A percentile compares a stretch with the other conserved stretches of the same genome.
Conservation (phyloP, 225 moss, liverwort and hornwort genomes). For the Physcomitrellopsis africana region DNA sequence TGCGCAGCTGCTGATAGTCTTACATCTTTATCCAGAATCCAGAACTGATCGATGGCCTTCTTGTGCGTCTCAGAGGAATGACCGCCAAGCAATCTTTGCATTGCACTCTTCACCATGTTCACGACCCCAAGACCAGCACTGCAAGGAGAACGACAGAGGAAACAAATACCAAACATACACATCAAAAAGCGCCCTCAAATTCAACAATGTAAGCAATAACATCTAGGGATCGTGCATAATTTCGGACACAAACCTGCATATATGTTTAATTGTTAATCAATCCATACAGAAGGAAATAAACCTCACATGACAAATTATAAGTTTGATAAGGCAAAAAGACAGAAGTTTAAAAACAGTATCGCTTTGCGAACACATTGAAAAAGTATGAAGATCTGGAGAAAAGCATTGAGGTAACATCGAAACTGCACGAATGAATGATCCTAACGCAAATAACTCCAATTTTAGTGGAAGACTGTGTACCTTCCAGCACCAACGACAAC, state of each 20-base stretch:
- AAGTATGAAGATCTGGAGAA: background rate
- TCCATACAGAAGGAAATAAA: background rate
- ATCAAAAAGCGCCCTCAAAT: constrained; percentile 7
- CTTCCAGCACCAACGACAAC: constrained; percentile 95
- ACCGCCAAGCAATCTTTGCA: constrained; percentile 80
- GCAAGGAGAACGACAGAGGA: constrained; percentile 28
- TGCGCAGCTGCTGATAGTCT: constrained; percentile 34
- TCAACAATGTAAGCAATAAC: background rate
- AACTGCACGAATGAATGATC: constrained; percentile 22
- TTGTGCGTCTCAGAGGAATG: constrained; percentile 55
- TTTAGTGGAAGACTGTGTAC: constrained; percentile 38
- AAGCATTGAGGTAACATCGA: background rate
- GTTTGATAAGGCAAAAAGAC: background rate
- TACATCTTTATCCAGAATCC: constrained; percentile 91
- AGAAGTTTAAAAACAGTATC: constrained; percentile 10
- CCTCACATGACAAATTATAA: background rate
- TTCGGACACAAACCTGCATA: background rate
- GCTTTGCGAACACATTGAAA: background rate
- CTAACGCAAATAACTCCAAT: constrained; percentile 11
- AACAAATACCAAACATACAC: constrained; percentile 21
- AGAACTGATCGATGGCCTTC: constrained; percentile 75
- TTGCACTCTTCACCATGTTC: constrained; percentile 83
- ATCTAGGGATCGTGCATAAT: background rate
- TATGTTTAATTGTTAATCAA: background rate
- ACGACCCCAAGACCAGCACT: constrained; percentile 98